A percentile compares a stretch with the other conserved stretches of the same genome.
Evolutionary conservation across 1,284 basidiomycete genomes (phyloP).

Genomic region (Golubevia sp.): DNA sequence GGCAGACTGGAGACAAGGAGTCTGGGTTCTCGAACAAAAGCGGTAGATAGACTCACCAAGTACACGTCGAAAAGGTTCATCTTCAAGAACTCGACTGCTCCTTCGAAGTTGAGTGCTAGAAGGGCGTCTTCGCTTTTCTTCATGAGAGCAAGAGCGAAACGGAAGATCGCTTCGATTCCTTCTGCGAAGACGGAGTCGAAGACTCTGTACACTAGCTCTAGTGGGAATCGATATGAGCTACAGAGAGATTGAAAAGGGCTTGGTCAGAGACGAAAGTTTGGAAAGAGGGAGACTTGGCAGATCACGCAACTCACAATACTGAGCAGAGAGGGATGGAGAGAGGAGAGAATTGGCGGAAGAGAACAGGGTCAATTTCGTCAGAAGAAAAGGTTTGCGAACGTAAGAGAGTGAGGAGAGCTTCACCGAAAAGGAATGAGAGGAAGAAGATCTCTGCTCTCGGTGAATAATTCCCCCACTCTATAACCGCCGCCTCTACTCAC

Average conservation of each 20-base stretch:
- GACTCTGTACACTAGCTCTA: constrained; percentile 91
- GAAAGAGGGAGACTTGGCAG: background rate
- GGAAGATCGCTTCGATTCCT: constrained; percentile 94
- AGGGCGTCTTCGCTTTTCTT: constrained; percentile 78
- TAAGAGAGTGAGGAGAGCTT: too few relatives aligned
- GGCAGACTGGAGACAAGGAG: too few relatives aligned
- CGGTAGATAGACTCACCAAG: constrained; percentile 7
- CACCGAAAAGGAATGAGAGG: too few relatives aligned
- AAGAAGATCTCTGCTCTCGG: too few relatives aligned
- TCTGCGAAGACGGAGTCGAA: constrained; percentile 93
- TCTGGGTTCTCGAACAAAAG: too few relatives aligned
- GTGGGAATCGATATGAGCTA: constrained; percentile 74
- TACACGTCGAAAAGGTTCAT: constrained; percentile 45
- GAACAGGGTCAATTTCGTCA: background rate
- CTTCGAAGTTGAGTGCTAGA: constrained; percentile 41
- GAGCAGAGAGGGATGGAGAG: background rate
- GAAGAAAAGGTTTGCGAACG: background rate
- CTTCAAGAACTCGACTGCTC: constrained; percentile 42
- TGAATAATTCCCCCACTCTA: too few relatives aligned
- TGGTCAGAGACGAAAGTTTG: constrained; percentile 2
- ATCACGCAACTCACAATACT: background rate
- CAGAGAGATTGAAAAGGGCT: background rate
- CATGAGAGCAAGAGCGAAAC: constrained; percentile 86
- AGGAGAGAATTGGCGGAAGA: background rate
- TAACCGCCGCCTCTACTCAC: too few relatives aligned